Evolutionary conservation across 371 early-diverging fungal species (phyloP).

Genomic region (Basidiobolus meristosporus): DNA sequence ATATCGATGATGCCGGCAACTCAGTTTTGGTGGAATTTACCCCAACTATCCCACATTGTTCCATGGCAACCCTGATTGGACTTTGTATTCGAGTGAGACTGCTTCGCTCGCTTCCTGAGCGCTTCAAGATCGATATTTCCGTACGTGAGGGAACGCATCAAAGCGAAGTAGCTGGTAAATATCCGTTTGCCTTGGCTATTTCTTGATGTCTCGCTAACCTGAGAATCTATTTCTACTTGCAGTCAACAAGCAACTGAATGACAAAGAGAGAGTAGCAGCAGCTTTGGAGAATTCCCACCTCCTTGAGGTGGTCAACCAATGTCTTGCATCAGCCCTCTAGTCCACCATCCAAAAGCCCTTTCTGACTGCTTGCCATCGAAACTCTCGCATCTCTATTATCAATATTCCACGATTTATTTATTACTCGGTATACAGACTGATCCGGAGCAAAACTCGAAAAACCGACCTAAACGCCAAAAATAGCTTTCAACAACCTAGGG

Average conservation of each 20-base stretch:
- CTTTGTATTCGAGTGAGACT: slow-evolving; percentile 90
- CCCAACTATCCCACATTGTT: slow-evolving; percentile 99
- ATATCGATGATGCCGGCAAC: slow-evolving; percentile 43
- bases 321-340: slow-evolving; percentile 28
- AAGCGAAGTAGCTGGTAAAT: slow-evolving; percentile 58
- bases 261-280: slow-evolving; percentile 98
- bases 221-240: neutral
- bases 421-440: too few relatives aligned
- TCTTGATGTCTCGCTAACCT: neutral
- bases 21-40: slow-evolving; percentile 68
- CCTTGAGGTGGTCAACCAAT: slow-evolving; percentile 86
- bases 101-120: slow-evolving; percentile 60
- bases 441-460: too few relatives aligned
- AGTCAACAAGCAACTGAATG: slow-evolving; percentile 97
- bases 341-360: too few relatives aligned
- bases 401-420: too few relatives aligned
- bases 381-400: too few relatives aligned
- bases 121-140: slow-evolving; percentile 81
- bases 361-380: too few relatives aligned
- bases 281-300: slow-evolving; percentile 92
- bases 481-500: too few relatives aligned
- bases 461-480: too few relatives aligned
- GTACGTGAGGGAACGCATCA: slow-evolving; percentile 93
- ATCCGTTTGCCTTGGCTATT: neutral
- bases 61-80: slow-evolving; percentile 98